Conservation (phyloP, 176 grass and related monocot species). For the Thalia dealbata region DNA sequence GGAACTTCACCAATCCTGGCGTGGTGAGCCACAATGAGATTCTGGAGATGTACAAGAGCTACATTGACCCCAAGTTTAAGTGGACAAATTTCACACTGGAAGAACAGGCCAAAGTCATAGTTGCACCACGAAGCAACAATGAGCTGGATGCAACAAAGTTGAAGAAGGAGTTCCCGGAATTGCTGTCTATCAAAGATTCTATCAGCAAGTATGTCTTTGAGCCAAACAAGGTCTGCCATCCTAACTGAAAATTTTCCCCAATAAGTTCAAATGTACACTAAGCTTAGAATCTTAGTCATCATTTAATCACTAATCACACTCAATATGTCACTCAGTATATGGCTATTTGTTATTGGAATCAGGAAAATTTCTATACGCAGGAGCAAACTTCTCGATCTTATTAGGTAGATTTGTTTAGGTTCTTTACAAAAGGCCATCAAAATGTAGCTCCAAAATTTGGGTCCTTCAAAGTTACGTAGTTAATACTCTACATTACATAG, state of each 20-base stretch:
- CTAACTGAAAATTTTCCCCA: not conserved
- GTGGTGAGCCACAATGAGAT: conserved; percentile 14
- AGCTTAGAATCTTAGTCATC: not conserved
- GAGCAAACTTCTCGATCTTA: not conserved
- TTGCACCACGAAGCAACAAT: conserved; percentile 16
- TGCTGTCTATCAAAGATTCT: conserved; percentile 17
- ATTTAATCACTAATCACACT: too few species aligned
- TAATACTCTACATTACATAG: not conserved
- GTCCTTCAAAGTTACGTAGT: not conserved
- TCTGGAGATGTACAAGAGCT: conserved; percentile 13
- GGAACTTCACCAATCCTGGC: conserved; percentile 16
- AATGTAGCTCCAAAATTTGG: too few species aligned
- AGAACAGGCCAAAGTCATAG: conserved; percentile 16
- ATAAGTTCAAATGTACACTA: too few species aligned
- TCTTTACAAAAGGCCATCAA: not conserved
- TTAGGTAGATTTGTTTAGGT: not conserved
- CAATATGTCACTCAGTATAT: not conserved
- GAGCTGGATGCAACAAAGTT: conserved; percentile 15
- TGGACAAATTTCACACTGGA: conserved; percentile 8
- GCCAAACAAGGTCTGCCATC: conserved; percentile 12
- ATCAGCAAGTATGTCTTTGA: conserved; percentile 20
- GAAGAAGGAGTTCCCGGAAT: conserved; percentile 12
- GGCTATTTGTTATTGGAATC: not conserved
- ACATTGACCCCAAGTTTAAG: conserved; percentile 7
- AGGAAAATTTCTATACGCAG: not conserved